phyloP scores from a whole-genome alignment of 768 basidiomycete species.

The Tricholoma terreum region DNA sequence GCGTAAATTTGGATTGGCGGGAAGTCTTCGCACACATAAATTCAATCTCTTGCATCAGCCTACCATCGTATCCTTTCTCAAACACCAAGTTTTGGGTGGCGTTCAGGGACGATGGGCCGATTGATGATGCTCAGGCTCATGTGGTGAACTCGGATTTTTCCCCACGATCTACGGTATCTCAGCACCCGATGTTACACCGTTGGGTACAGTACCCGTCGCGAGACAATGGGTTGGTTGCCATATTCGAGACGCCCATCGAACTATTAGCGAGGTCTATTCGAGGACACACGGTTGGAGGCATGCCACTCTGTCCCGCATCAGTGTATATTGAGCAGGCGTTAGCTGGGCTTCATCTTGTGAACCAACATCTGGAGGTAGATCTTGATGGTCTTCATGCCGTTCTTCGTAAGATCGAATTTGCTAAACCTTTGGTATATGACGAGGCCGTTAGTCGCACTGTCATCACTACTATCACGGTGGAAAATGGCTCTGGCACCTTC shows the following conservation, averaged over 20 bases:
- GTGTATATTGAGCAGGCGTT: slow-evolving; percentile 58
- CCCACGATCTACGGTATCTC: slow-evolving; percentile 9
- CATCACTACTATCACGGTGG: slow-evolving; percentile 36
- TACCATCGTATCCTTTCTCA: slow-evolving; percentile 66
- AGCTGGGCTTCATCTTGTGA: slow-evolving; percentile 40
- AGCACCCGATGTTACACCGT: slow-evolving; percentile 34
- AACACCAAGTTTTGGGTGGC: slow-evolving; percentile 55
- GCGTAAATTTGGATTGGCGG: slow-evolving; percentile 50
- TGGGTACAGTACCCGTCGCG: slow-evolving; percentile 43
- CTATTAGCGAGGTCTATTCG: slow-evolving; percentile 42
- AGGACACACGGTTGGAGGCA: slow-evolving; percentile 57
- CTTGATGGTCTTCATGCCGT: slow-evolving; percentile 32
- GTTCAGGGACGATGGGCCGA: slow-evolving; percentile 30
- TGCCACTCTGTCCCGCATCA: slow-evolving; percentile 62
- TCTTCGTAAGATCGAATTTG: slow-evolving; percentile 45
- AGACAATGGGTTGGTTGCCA: slow-evolving; percentile 35
- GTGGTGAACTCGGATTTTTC: not conserved
- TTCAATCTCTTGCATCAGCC: slow-evolving; percentile 39
- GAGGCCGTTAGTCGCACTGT: slow-evolving; percentile 30
- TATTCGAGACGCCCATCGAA: slow-evolving; percentile 53
- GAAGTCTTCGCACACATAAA: slow-evolving; percentile 46
- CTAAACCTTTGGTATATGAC: slow-evolving; percentile 52
- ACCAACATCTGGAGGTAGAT: slow-evolving; percentile 25
- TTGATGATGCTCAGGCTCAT: not conserved
- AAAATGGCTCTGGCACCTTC: slow-evolving; percentile 41